Conservation (phyloP, 2,329 filamentous ascomycete species). For the Aspergillus unguis region DNA sequence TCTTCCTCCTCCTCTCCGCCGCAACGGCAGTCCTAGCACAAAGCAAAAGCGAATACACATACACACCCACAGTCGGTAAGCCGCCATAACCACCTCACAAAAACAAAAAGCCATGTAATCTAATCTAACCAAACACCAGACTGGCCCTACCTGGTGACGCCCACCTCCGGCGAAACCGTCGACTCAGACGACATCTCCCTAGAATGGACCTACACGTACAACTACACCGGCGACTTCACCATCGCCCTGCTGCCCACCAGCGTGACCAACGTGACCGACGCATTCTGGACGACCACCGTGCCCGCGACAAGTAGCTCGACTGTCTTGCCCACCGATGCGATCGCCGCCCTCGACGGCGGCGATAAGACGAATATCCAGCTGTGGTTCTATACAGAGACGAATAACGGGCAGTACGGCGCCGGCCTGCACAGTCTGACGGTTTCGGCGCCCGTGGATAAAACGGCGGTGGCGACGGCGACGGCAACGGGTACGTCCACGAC, state of each 20-base stretch:
- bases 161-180: slow-evolving; percentile 54
- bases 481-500: no score
- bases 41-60: no score
- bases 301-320: background rate
- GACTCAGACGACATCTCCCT: background rate
- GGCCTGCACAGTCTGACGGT: no score
- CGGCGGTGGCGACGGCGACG: no score
- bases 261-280: background rate
- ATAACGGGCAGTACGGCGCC: background rate
- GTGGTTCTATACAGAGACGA: background rate
- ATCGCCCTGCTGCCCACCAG: background rate
- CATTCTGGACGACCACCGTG: background rate
- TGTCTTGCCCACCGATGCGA: background rate
- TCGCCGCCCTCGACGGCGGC: background rate
- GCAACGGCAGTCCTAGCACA: no score
- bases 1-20: no score
- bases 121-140: no score
- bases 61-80: no score
- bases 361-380: background rate
- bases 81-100: no score
- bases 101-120: no score
- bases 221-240: background rate
- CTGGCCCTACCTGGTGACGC: slow-evolving; percentile 6
- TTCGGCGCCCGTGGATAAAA: no score
- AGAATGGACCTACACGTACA: background rate